Percentiles rank a stretch among this genome's conserved stretches.
Evolutionary conservation across 306 rosid species (phyloP).

Genomic region (Medicago arabica): DNA sequence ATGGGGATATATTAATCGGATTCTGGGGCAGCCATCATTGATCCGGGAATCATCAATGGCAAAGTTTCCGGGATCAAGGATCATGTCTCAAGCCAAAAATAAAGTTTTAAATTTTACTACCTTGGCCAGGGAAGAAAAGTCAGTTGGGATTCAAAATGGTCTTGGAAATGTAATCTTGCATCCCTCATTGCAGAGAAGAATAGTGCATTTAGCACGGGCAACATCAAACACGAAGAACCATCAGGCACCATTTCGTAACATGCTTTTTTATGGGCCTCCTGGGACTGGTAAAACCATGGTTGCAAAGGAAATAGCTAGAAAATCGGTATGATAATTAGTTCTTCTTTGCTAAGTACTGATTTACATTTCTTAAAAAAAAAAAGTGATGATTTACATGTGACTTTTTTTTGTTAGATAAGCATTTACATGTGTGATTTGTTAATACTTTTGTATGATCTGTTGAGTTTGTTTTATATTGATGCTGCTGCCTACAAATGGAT

Average conservation of each 20-base stretch:
- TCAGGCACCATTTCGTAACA: slow-evolving; percentile 96
- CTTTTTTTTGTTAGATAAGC: too few relatives aligned
- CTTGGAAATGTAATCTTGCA: slow-evolving; percentile 84
- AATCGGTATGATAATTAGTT: slow-evolving; percentile 66
- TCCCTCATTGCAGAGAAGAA: slow-evolving; percentile 87
- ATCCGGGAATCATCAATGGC: slow-evolving; percentile 95
- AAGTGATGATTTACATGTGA: too few relatives aligned
- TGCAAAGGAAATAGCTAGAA: slow-evolving; percentile 94
- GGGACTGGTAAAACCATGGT: slow-evolving; percentile 99
- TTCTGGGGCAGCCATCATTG: slow-evolving; percentile 97
- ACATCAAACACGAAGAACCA: slow-evolving; percentile 93
- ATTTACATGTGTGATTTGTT: slow-evolving; percentile 18
- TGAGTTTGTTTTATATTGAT: slow-evolving; percentile 20
- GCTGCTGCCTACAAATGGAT: neutral
- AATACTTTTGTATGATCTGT: slow-evolving; percentile 25
- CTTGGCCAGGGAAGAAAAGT: slow-evolving; percentile 53
- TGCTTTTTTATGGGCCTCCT: slow-evolving; percentile 98
- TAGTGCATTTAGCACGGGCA: slow-evolving; percentile 89
- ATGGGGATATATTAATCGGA: slow-evolving; percentile 96
- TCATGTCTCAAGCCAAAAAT: slow-evolving; percentile 70
- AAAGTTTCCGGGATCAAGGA: slow-evolving; percentile 81
- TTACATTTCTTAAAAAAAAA: neutral
- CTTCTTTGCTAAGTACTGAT: slow-evolving; percentile 11
- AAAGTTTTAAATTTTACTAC: slow-evolving; percentile 60
- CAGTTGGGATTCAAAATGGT: slow-evolving; percentile 58